A percentile compares a stretch with the other conserved stretches of the same genome.
These are phyloP conservation scores for Secale cereale DNA, from an alignment of 176 grass and related monocot genomes.

Conservation along the genomic window DNA sequence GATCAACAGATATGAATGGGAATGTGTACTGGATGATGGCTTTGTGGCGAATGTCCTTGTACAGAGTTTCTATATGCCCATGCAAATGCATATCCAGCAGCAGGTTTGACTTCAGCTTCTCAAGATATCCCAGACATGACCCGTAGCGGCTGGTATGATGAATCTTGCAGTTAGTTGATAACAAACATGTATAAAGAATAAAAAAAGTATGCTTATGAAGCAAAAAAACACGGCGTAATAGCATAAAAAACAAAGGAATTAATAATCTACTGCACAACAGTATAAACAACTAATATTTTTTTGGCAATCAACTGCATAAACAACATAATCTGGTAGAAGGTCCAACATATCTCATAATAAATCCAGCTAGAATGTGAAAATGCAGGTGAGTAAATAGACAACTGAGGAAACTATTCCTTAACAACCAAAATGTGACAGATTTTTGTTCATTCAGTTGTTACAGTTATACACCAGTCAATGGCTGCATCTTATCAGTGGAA, in stretches of 20 bases:
- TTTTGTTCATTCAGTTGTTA: not conserved
- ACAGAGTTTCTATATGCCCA: constrained; percentile 51
- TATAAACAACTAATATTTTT: not conserved
- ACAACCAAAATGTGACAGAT: not conserved
- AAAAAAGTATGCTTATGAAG: not conserved
- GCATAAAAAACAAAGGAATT: not conserved
- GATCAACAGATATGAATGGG: constrained; percentile 96
- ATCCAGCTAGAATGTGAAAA: not conserved
- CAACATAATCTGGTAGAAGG: not conserved
- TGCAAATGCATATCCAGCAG: constrained; percentile 46
- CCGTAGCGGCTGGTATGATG: constrained; percentile 33
- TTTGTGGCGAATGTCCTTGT: constrained; percentile 80
- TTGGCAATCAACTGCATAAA: too few species aligned
- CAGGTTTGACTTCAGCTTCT: constrained; percentile 49
- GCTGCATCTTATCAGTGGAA: not conserved
- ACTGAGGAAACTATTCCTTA: not conserved
- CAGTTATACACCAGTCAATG: not conserved
- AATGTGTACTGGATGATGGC: constrained; percentile 90
- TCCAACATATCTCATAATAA: not conserved
- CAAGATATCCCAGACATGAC: constrained; percentile 36
- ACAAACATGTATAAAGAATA: not conserved
- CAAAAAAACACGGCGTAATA: not conserved
- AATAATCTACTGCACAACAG: not conserved
- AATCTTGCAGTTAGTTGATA: constrained; percentile 18
- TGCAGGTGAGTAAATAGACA: not conserved